These are phyloP conservation scores for Biscogniauxia mediterranea DNA, from an alignment of 2,329 filamentous ascomycete species.

Conservation along the genomic window DNA sequence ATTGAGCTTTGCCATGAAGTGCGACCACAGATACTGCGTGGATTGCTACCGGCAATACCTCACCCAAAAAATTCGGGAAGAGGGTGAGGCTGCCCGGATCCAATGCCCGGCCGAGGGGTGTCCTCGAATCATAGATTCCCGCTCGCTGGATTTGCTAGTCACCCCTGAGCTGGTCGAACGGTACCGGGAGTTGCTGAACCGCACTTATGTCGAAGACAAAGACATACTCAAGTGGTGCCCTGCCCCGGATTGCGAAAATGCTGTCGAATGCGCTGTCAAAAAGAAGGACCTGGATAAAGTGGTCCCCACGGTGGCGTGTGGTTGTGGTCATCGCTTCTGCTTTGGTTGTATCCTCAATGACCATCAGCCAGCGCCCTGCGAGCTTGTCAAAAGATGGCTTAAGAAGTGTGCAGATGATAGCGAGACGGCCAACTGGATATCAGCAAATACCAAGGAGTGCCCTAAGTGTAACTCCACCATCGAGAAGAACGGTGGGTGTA, in stretches of 20 bases:
- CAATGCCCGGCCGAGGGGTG: slow-evolving; percentile 89
- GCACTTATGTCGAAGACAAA: slow-evolving; percentile 96
- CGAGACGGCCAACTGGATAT: slow-evolving; percentile 99
- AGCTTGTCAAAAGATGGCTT: slow-evolving; percentile 89
- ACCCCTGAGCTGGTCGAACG: slow-evolving; percentile 54
- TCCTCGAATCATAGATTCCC: slow-evolving; percentile 86
- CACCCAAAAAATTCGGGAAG: slow-evolving; percentile 87
- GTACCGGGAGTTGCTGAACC: slow-evolving; percentile 82
- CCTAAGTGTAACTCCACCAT: slow-evolving; percentile 96
- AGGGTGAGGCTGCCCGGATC: slow-evolving; percentile 92
- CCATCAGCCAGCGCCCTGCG: slow-evolving; percentile 90
- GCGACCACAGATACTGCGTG: slow-evolving; percentile 88
- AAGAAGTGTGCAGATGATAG: slow-evolving; percentile 99
- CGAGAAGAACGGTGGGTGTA: slow-evolving; percentile 75
- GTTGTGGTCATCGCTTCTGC: slow-evolving; percentile 85
- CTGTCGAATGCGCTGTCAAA: slow-evolving; percentile 84
- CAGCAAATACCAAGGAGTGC: slow-evolving; percentile 97
- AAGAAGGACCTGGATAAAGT: slow-evolving; percentile 80
- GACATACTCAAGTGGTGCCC: slow-evolving; percentile 97
- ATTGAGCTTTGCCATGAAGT: slow-evolving; percentile 89
- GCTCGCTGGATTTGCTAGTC: slow-evolving; percentile 77
- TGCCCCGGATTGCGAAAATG: slow-evolving; percentile 93
- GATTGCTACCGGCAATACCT: slow-evolving; percentile 92
- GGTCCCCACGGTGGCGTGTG: slow-evolving; percentile 86
- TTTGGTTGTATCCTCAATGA: slow-evolving; percentile 90